Evolutionary conservation across 2,329 filamentous ascomycete genomes (phyloP).

Genomic region (Hypoxylon sp.): DNA sequence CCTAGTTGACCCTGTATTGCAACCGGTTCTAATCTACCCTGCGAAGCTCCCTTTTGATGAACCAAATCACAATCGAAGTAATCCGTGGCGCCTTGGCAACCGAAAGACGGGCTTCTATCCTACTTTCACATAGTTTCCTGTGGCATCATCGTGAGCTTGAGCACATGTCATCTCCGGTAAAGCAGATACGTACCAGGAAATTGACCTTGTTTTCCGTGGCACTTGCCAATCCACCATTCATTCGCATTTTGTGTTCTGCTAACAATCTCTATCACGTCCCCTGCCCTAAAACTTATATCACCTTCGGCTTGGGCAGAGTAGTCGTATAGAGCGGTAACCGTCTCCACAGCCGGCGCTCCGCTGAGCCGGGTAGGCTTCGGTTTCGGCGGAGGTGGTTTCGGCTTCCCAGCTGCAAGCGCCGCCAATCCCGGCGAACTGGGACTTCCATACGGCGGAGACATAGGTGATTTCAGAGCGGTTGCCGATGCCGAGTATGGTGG

Average conservation of each 20-base stretch:
- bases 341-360: slow-evolving; percentile 75
- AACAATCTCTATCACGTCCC: slow-evolving; percentile 91
- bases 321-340: slow-evolving; percentile 91
- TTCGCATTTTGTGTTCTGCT: slow-evolving; percentile 88
- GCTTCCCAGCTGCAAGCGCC: slow-evolving; percentile 70
- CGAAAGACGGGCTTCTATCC: slow-evolving; percentile 46
- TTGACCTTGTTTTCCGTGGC: slow-evolving; percentile 85
- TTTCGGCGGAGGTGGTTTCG: slow-evolving; percentile 76
- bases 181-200: slow-evolving; percentile 81
- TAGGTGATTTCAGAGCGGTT: slow-evolving; percentile 52
- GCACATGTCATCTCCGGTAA: neutral
- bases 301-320: slow-evolving; percentile 96
- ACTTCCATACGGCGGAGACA: slow-evolving; percentile 49
- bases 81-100: slow-evolving; percentile 6
- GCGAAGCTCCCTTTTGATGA: slow-evolving; percentile 13
- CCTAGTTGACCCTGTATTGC: slow-evolving; percentile 24
- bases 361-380: slow-evolving; percentile 81
- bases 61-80: slow-evolving; percentile 9
- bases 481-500: slow-evolving; percentile 75
- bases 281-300: slow-evolving; percentile 89
- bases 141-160: slow-evolving; percentile 43
- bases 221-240: slow-evolving; percentile 94
- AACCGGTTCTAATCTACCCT: slow-evolving; percentile 1
- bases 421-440: slow-evolving; percentile 54
- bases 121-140: slow-evolving; percentile 66